Conservation (phyloP, 192 early-diverging fungal species). For the Gamsiella multidivaricata region DNA sequence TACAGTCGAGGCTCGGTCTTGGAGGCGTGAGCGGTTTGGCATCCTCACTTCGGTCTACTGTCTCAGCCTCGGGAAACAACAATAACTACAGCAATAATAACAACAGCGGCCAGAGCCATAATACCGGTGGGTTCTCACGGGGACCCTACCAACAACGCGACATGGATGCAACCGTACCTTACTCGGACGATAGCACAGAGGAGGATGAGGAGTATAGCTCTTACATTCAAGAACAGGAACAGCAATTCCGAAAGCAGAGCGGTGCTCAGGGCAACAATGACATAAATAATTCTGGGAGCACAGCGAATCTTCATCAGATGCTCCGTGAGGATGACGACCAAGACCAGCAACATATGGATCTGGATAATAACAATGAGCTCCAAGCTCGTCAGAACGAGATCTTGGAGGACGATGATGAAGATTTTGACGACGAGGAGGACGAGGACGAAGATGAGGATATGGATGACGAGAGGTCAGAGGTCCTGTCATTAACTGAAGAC, state of each 20-base stretch:
- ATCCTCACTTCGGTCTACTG: constrained; percentile 44
- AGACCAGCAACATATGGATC: constrained; percentile 5
- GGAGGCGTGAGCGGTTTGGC: constrained; percentile 42
- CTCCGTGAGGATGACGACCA: constrained; percentile 26
- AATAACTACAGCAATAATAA: constrained; percentile 3
- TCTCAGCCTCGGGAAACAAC: neutral
- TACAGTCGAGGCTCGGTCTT: constrained; percentile 23
- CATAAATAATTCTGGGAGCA: too few species aligned
- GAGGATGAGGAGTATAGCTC: constrained; percentile 48
- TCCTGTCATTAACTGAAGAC: constrained; percentile 62
- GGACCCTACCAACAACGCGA: constrained; percentile 1
- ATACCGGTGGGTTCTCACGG: neutral
- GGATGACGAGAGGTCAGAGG: constrained; percentile 58
- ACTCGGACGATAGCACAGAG: constrained; percentile 44
- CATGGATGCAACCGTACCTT: constrained; percentile 29
- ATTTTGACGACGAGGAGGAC: constrained; percentile 50
- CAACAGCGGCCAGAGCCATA: too few species aligned
- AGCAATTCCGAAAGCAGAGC: constrained; percentile 6
- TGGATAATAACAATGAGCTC: constrained; percentile 18
- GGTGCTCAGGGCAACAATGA: neutral
- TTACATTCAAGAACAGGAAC: constrained; percentile 43
- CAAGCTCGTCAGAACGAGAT: constrained; percentile 51
- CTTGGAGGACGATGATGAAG: constrained; percentile 48
- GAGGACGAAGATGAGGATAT: constrained; percentile 50
- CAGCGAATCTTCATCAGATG: constrained; percentile 11